Base-by-base conservation (phyloP, 805 yeast genomes). In the Saturnispora galanensis region DNA sequence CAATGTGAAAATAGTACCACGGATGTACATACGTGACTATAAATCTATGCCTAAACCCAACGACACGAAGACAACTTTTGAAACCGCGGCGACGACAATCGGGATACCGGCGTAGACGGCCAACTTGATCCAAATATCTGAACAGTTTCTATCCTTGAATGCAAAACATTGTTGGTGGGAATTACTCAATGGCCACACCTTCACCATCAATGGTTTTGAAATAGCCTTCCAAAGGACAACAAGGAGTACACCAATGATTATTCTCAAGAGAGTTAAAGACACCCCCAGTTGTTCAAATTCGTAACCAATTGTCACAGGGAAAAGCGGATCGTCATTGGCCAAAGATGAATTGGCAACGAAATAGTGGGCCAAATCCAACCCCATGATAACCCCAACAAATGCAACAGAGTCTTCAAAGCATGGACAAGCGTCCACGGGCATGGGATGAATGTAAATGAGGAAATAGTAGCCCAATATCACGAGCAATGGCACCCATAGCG, bases 391-490 rank as follows among this genome's bases (percentile, higher is more conserved):
- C 3, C 96, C 96, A 42, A 89, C 67, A 55, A 90, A 90, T 5
- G 97, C 95, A 29, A 90, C 95, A 15, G 88, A 78, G 59, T 90
- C 98, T 56, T 89, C 96, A 57, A 82, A 90, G 60, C 98, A 93
- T 1, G 98, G 98, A 58, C 98, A 90, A 52, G 81, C 83, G 54
- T 93, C 98, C 16, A 84, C 79, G 1, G 97, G 97, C 47, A 74
- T 77, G 0, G 88, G 84, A 63, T 88, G 95, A 35, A 70, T 62
- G 53, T 82, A 79, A 17, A 89, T 72, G 31, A 83, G 55, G 1
- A 64, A 49, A 37, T 81, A 57, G 52, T 71, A 70, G 1, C 72
- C 68, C 18, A 67, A 53, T 0, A 67, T 53, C 1, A 77, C 56
- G 1, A 70, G 52, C 2, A 76, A 67, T 12, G 70, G 69, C 8